These are phyloP conservation scores for Verticillium nonalfalfae DNA, from an alignment of 2,329 filamentous ascomycete genomes.

Conservation along the genomic window DNA sequence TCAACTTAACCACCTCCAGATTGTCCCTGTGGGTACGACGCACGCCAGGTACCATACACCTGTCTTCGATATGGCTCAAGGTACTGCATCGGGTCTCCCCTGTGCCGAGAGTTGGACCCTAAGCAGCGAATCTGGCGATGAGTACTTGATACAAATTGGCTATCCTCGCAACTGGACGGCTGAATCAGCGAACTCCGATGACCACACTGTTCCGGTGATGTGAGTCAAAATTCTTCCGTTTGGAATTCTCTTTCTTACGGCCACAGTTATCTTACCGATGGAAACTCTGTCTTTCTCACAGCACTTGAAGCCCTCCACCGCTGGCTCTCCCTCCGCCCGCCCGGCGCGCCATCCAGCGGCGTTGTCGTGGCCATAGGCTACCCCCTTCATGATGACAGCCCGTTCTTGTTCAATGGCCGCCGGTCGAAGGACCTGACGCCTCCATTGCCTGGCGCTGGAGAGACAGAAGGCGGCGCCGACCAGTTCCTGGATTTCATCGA, in stretches of 20 bases:
- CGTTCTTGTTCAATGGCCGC: slow-evolving; percentile 20
- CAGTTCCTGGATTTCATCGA: slow-evolving; percentile 36
- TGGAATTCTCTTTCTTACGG: neutral
- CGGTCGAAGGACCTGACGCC: slow-evolving; percentile 23
- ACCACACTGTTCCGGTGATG: slow-evolving; percentile 16
- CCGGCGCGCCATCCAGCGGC: slow-evolving; percentile 17
- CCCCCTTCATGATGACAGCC: slow-evolving; percentile 13
- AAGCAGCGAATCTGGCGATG: slow-evolving; percentile 2
- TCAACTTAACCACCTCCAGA: neutral
- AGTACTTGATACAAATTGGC: slow-evolving; percentile 22
- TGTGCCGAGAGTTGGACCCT: slow-evolving; percentile 1
- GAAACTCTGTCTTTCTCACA: slow-evolving; percentile 26
- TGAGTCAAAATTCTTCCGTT: slow-evolving; percentile 9
- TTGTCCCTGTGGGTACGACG: neutral
- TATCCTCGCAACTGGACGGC: slow-evolving; percentile 22
- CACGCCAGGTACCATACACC: too few species aligned
- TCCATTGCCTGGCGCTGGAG: slow-evolving; percentile 13
- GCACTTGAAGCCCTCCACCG: slow-evolving; percentile 18
- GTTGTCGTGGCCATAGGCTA: slow-evolving; percentile 26
- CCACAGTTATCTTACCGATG: slow-evolving; percentile 23
- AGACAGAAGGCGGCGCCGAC: slow-evolving; percentile 32
- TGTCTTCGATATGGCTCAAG: neutral
- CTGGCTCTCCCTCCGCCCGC: slow-evolving; percentile 10
- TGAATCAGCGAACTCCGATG: slow-evolving; percentile 6
- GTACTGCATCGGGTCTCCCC: neutral